Evolutionary conservation across 2,329 filamentous ascomycete genomes (phyloP), one percentile per base, ranked within the genome.

Genomic region (Apiospora sp.): DNA sequence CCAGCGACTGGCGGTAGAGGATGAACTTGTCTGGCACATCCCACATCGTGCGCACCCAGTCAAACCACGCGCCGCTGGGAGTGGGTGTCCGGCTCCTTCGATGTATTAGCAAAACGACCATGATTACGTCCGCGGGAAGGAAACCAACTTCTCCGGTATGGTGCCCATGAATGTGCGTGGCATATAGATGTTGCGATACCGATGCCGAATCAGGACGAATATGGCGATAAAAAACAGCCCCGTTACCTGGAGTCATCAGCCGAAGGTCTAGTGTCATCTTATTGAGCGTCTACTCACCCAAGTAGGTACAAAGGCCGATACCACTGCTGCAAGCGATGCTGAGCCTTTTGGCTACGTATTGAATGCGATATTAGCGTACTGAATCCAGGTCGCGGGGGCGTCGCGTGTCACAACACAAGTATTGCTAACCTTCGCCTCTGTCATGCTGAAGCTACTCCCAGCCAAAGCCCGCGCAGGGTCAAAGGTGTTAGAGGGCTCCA

Each of bases 1-100:
- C 96, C 75, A 98, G 89, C 3, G 94, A 95, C 81, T 95, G 93
- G 82, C 97, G 94, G 76, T 95, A 93, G 54, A 98, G 88, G 37
- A 95, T 88, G 78, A 94, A 96, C 73, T 91, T 91, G 82, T 98
- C 95, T 7, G 68, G 68, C 19, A 70, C 46, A 10, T 70, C 46
- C 64, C 76, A 72, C 78, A 80, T 76, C 5, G 76, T 77, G 71
- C 74, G 75, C 19, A 79, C 43, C 78, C 78, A 80, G 69, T 78
- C 76, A 49, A 80, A 72, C 67, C 75, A 79, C 0, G 75, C 75
- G 37, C 72, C 73, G 8, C 70, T 75, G 12, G 71, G 49, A 3
- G 76, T 74, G 48, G 79, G 79, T 16, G 79, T 80, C 49, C 77
- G 78, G 61, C 80, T 75, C 72, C 79, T 80, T 27, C 3, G 54